Conservation (phyloP, 257 asterid species). For the Ocimum tenuiflorum region DNA sequence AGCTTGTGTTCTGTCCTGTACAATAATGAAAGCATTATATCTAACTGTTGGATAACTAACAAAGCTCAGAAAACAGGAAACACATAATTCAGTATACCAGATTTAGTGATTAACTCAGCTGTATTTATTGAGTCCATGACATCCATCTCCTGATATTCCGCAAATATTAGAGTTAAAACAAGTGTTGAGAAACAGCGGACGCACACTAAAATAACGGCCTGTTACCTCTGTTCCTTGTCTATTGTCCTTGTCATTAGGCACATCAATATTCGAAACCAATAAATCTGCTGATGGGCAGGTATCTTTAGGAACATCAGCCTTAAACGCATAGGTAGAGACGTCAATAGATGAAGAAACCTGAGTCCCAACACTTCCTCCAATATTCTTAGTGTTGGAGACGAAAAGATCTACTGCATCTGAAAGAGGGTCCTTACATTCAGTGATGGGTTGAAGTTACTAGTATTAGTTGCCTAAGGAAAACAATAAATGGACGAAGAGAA, state of each 20-base stretch:
- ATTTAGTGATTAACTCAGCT: constrained; percentile 13
- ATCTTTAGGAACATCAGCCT: constrained; percentile 22
- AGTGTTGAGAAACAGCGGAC: constrained; percentile 4
- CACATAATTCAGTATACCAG: no score
- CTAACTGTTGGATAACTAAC: no score
- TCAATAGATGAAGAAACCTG: constrained; percentile 21
- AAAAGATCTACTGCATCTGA: constrained; percentile 27
- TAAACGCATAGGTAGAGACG: constrained; percentile 19
- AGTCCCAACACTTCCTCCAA: constrained; percentile 22
- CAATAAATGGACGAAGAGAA: constrained; percentile 1
- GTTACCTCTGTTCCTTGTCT: constrained; percentile 34
- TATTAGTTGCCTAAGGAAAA: constrained; percentile 7
- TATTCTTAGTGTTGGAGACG: constrained; percentile 21
- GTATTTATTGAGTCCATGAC: constrained; percentile 31
- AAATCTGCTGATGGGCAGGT: constrained; percentile 29
- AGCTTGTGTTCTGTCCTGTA: no score
- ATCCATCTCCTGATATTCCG: constrained; percentile 42
- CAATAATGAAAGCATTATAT: no score
- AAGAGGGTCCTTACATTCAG: constrained; percentile 28
- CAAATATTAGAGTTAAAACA: neutral
- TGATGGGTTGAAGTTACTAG: constrained; percentile 11
- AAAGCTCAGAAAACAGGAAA: no score
- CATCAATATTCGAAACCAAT: constrained; percentile 29
- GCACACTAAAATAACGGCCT: neutral
- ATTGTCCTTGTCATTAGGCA: neutral